Evolutionary conservation across 1,284 basidiomycete genomes (phyloP).

Genomic region (Ganoderma boninense): DNA sequence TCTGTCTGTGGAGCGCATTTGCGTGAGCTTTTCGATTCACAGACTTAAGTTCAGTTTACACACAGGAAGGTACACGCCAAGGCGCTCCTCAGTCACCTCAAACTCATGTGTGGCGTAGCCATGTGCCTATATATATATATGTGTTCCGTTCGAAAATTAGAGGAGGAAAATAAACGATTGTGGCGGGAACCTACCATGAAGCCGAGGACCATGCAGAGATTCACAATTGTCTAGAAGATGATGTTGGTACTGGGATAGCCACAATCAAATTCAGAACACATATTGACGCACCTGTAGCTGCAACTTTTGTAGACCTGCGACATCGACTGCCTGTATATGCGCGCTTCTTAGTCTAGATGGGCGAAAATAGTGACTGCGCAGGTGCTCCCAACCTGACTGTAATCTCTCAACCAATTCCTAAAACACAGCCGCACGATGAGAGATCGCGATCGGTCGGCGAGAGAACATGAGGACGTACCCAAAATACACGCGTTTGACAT

Average conservation of each 20-base stretch:
- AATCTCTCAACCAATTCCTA: conserved; percentile 86
- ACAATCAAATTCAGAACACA: too few relatives aligned
- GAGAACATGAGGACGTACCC: conserved; percentile 55
- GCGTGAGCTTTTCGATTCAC: not conserved
- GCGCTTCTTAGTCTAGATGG: conserved; percentile 6
- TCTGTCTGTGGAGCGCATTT: conserved; percentile 61
- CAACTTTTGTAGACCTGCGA: conserved; percentile 81
- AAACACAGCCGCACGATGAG: not conserved
- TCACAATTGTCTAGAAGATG: conserved; percentile 77
- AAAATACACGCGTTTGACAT: conserved; percentile 82
- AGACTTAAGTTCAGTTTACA: conserved; percentile 26
- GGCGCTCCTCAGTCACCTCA: conserved; percentile 88
- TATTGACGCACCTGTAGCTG: conserved; percentile 61
- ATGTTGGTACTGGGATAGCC: not conserved
- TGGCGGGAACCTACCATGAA: conserved; percentile 60
- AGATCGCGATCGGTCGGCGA: too few relatives aligned
- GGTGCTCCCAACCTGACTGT: conserved; percentile 63
- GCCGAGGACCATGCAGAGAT: conserved; percentile 90
- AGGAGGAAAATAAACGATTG: too few relatives aligned
- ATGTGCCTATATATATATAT: conserved; percentile 71
- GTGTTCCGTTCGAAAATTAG: not conserved
- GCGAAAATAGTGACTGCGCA: not conserved
- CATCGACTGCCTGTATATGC: conserved; percentile 79
- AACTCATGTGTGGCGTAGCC: conserved; percentile 90
- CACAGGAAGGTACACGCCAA: conserved; percentile 88